phyloP scores from a whole-genome alignment of 805 yeast genomes.

The Sugiyamaella qingdaonensis region DNA sequence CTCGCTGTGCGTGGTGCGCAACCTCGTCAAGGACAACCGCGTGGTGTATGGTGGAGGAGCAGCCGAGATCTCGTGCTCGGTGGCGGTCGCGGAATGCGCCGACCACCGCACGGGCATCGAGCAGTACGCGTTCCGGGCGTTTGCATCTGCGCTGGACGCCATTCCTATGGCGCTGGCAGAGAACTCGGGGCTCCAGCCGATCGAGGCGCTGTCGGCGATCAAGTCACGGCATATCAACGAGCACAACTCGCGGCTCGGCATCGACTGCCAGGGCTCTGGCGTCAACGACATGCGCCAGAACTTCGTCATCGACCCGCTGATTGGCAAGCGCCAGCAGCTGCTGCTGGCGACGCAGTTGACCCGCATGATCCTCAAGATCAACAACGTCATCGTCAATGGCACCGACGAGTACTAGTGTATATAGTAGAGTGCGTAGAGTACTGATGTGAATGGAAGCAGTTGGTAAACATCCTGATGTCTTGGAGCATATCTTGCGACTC shows the following conservation, averaged over 20 bases:
- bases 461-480: neutral
- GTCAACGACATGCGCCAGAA: slow-evolving; percentile 89
- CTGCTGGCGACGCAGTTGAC: slow-evolving; percentile 94
- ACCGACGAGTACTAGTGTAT: slow-evolving; percentile 49
- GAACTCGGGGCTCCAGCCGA: slow-evolving; percentile 92
- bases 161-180: slow-evolving; percentile 95
- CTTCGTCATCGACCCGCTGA: slow-evolving; percentile 94
- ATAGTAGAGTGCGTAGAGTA: neutral
- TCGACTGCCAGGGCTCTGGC: slow-evolving; percentile 87
- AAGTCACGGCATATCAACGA: slow-evolving; percentile 83
- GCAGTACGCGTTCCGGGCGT: slow-evolving; percentile 96
- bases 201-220: slow-evolving; percentile 78
- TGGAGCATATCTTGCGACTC: no score
- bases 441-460: neutral
- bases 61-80: slow-evolving; percentile 89
- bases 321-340: slow-evolving; percentile 95
- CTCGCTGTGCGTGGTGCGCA: slow-evolving; percentile 95
- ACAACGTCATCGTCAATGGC: slow-evolving; percentile 90
- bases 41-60: slow-evolving; percentile 99
- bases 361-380: slow-evolving; percentile 95
- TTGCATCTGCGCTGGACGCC: slow-evolving; percentile 83
- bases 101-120: slow-evolving; percentile 92
- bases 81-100: slow-evolving; percentile 87
- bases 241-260: slow-evolving; percentile 69
- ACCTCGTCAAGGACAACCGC: slow-evolving; percentile 83